phyloP scores from a whole-genome alignment of 2,329 filamentous ascomycete genomes.

The Fusarium sp. region DNA sequence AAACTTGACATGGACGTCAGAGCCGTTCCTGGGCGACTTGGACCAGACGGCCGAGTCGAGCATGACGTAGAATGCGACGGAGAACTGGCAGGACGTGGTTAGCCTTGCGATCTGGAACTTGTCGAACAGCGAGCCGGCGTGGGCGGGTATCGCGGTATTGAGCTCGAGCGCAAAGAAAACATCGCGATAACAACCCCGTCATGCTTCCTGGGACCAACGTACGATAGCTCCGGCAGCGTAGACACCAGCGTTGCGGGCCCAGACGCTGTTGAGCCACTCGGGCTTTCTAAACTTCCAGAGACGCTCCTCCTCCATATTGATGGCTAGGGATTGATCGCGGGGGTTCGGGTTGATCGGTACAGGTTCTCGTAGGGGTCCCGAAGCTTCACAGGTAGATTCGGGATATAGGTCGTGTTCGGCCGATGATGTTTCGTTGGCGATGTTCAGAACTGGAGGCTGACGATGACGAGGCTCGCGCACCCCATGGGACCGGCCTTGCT shows the following conservation, averaged over 20 bases:
- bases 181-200: background rate
- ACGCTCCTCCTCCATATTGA: constrained; percentile 67
- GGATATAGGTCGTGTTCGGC: constrained; percentile 9
- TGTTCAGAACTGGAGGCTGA: constrained; percentile 34
- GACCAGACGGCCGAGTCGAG: constrained; percentile 74
- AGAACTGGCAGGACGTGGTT: constrained; percentile 57
- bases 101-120: constrained; percentile 7
- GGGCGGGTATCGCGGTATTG: background rate
- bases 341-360: background rate
- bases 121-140: background rate
- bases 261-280: constrained; percentile 71
- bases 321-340: background rate
- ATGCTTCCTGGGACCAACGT: constrained; percentile 45
- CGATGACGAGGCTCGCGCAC: constrained; percentile 43
- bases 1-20: constrained; percentile 67
- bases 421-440: constrained; percentile 26
- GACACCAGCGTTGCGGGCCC: constrained; percentile 69
- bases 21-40: constrained; percentile 65
- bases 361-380: background rate
- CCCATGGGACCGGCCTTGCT: constrained; percentile 23
- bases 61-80: constrained; percentile 72
- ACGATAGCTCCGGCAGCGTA: constrained; percentile 70
- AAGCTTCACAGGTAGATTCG: background rate
- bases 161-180: background rate
- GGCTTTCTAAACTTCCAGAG: constrained; percentile 73